phyloP scores from a whole-genome alignment of 2,329 filamentous ascomycete species.

The Talaromyces rugulosus region DNA sequence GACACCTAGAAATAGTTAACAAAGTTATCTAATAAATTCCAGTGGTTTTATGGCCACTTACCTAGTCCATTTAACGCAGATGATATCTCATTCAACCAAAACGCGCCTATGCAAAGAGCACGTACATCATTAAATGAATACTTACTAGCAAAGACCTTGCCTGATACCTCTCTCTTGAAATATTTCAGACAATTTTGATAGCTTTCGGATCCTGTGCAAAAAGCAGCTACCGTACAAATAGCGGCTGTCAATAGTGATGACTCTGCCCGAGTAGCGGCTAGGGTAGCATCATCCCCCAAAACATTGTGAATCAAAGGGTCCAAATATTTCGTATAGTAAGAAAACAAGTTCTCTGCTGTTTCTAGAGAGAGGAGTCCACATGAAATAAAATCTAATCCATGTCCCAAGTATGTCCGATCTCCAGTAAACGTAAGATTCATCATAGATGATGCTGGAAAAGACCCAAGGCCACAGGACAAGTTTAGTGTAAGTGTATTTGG shows the following conservation, averaged over 20 bases:
- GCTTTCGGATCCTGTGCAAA: conserved; percentile 12
- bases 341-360: neutral
- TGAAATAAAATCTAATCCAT: neutral
- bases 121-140: conserved; percentile 26
- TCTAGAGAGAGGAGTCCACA: neutral
- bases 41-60: conserved; percentile 1
- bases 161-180: conserved; percentile 14
- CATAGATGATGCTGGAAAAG: conserved; percentile 25
- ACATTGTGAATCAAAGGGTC: neutral
- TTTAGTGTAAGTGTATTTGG: neutral
- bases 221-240: conserved; percentile 30
- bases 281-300: conserved; percentile 23
- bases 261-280: conserved; percentile 21
- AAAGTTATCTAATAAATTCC: conserved; percentile 15
- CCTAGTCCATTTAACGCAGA: conserved; percentile 17
- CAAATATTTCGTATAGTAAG: neutral
- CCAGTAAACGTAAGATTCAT: neutral
- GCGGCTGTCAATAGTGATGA: conserved; percentile 31
- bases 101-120: conserved; percentile 34
- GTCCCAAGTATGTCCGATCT: neutral
- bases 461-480: neutral
- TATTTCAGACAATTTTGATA: conserved; percentile 9
- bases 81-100: conserved; percentile 30
- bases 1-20: conserved; percentile 24
- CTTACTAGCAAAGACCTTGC: conserved; percentile 11